Base-by-base conservation (phyloP, 2,329 filamentous ascomycete species). In the Chaetomium globosum region DNA sequence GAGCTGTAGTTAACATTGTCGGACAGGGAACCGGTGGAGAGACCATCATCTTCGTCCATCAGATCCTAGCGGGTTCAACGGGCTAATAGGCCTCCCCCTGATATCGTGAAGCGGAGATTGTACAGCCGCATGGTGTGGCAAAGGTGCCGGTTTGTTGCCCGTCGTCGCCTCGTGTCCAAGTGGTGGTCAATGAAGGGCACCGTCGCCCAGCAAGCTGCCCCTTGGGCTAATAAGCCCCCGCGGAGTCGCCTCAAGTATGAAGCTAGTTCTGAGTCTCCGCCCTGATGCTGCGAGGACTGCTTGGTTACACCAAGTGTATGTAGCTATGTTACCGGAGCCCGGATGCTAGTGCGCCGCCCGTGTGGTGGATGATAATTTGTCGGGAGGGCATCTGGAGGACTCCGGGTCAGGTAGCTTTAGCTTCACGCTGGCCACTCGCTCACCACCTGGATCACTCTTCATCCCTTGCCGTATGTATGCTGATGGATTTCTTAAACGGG, bases 11-110 rank as follows among this genome's bases (percentile, higher is more conserved):
- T 43, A 19, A 43, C 39, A 19, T 19, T 43, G 39, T 7, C 19
- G 39, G 39, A 43, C 5, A 43, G 39, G 19, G 61, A 64, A 39
- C 48, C 63, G 12, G 56, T 54, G 19, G 56, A 65, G 5, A 59
- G 56, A 48, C 53, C 28, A 13, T 55, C 58, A 4, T 54, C 58
- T 33, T 49, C 61, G 13, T 49, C 54, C 31, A n/a, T 10, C 6
- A 9, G 21, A 2, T 21, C 51, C 9, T 66, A 63, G 60, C 12
- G 48, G 13, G 26, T 8, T 48, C 46, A 21, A 21, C 39, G 16
- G 39, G 39, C 5, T n/a, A n/a, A 0, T 5, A 9, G 43, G 43
- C 12, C 46, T 21, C 9, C 19, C n/a, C 46, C 2, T 26, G 4
- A 4, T 26, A 12, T 48, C 46, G 46, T n/a, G 8, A 9, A 4